A percentile compares a stretch with the other conserved stretches of the same genome.
phyloP scores from a whole-genome alignment of 805 yeast species.

The Tetrapisispora pingtungensis region DNA sequence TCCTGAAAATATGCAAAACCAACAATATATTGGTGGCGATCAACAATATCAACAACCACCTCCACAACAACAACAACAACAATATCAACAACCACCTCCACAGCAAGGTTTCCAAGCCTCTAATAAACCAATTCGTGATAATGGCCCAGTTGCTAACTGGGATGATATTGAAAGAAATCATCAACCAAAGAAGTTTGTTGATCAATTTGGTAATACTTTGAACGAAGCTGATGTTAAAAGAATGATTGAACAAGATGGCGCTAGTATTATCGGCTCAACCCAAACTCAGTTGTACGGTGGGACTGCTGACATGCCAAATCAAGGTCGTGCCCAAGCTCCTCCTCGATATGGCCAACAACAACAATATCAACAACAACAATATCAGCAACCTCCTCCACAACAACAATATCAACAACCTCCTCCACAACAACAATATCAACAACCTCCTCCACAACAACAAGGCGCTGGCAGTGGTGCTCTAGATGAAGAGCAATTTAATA shows the following conservation, averaged over 20 bases:
- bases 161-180: neutral
- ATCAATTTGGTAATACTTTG: conserved; percentile 6
- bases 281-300: neutral
- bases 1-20: neutral
- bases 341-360: neutral
- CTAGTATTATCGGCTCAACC: conserved; percentile 3
- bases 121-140: neutral
- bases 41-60: neutral
- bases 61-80: conserved; percentile 1
- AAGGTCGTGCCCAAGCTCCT: neutral
- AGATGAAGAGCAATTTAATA: neutral
- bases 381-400: neutral
- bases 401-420: neutral
- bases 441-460: conserved; percentile 1
- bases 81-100: neutral
- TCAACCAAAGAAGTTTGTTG: conserved; percentile 3
- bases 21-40: neutral
- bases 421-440: neutral
- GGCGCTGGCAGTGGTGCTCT: neutral
- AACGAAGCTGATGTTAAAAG: conserved; percentile 2
- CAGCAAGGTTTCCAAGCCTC: neutral
- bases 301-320: neutral
- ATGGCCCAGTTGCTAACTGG: conserved; percentile 1
- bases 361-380: neutral
- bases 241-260: conserved; percentile 3